Evolutionary conservation across 768 basidiomycete species (phyloP), one percentile per base, ranked within the genome.

Genomic region (Panaeolus papilionaceus): DNA sequence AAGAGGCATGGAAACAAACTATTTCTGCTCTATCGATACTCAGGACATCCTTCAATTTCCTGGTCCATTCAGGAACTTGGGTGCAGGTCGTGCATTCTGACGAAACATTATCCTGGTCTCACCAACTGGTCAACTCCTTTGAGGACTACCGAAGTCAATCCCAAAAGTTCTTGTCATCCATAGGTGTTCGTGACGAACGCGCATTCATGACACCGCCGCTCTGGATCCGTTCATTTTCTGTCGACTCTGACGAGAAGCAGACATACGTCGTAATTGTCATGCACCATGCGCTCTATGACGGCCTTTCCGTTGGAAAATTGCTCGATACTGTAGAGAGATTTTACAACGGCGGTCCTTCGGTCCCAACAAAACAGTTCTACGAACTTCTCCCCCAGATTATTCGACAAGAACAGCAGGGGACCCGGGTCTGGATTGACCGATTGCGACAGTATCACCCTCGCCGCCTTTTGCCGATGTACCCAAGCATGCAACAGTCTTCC

Each of bases 271-370:
- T 83, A 12, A 68, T 86, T 3, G 76, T 79, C 45, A 78, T 85
- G 75, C 84, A 85, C 69, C 84, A 85, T 69, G 82, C 83, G 3
- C 67, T 85, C 20, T 85, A 85, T 65, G 84, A 85, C 66, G 84
- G 84, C 11, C 58, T 80, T 33, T 82, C 84, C 11, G 69, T 85
- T 18, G 73, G 72, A n/a, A 74, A 71, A 33, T 74, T 85, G 7
- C 67, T 84, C 12, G 67, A 75, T 11, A 64, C 72, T 33, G 74
- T 85, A 2, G 71, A 79, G 49, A 61, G 65, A 16, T 62, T 77
- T 9, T 85, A 85, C 66, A 64, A 61, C 37, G 72, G 72, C 38
- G 45, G 68, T 44, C 37, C 69, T 49, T 42, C 67, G 1, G 38
- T 38, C n/a, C 37, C 70, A 8, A 49, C n/a, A 0, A 64, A 61